These are phyloP conservation scores for Lepiota venenata DNA, from an alignment of 768 basidiomycete species.

Conservation along the genomic window DNA sequence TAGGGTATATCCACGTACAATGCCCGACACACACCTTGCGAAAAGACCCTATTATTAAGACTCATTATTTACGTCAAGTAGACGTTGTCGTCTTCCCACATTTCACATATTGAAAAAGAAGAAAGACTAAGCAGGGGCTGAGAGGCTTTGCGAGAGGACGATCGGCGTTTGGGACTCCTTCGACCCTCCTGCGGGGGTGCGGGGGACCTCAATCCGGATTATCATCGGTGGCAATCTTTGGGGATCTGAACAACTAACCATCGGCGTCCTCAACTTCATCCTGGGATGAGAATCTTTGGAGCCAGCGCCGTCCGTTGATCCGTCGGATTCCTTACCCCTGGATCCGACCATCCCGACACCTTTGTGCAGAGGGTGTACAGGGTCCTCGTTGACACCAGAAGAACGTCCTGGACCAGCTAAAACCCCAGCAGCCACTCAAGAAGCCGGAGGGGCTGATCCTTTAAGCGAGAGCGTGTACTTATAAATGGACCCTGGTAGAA, in stretches of 20 bases:
- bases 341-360: slow-evolving; percentile 40
- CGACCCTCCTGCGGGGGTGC: slow-evolving; percentile 62
- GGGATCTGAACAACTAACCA: slow-evolving; percentile 28
- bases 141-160: slow-evolving; percentile 51
- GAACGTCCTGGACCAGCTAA: not conserved
- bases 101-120: too few relatives aligned
- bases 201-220: slow-evolving; percentile 64
- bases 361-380: slow-evolving; percentile 19
- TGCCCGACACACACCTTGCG: too few relatives aligned
- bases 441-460: not conserved
- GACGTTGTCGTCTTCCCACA: too few relatives aligned
- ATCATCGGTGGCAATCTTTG: slow-evolving; percentile 62
- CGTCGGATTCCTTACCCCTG: slow-evolving; percentile 30
- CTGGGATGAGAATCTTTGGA: slow-evolving; percentile 66
- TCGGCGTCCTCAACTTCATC: slow-evolving; percentile 24
- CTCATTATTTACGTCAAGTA: too few relatives aligned
- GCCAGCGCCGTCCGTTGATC: slow-evolving; percentile 1
- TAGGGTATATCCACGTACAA: too few relatives aligned
- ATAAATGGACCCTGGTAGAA: not conserved
- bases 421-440: not conserved
- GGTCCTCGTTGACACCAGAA: not conserved
- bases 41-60: too few relatives aligned
- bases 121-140: too few relatives aligned
- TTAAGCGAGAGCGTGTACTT: not conserved
- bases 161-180: slow-evolving; percentile 85